phyloP scores from a whole-genome alignment of 2,329 filamentous ascomycete species.

The Penicillium olsonii region DNA sequence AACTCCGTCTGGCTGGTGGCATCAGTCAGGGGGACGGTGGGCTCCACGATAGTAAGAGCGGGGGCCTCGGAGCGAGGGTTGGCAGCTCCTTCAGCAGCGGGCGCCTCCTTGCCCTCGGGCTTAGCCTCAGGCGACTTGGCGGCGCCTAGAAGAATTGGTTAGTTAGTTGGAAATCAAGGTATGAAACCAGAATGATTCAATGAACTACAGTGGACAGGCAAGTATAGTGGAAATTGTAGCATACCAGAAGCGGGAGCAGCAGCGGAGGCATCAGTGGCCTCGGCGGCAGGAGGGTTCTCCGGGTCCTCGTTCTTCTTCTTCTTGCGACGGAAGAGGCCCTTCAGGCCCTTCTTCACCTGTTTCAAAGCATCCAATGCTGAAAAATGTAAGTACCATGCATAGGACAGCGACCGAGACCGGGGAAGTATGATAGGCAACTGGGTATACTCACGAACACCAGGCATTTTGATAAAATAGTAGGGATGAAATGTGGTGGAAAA shows the following conservation, averaged over 20 bases:
- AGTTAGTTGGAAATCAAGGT: no score
- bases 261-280: background rate
- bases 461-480: slow-evolving; percentile 3
- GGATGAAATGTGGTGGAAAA: background rate
- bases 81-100: no score
- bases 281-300: background rate
- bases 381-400: background rate
- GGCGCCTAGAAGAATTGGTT: no score
- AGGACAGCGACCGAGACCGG: background rate
- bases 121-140: no score
- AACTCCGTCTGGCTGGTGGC: background rate
- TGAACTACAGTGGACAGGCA: no score
- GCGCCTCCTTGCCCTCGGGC: no score
- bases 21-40: background rate
- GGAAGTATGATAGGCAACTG: background rate
- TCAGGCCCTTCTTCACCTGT: slow-evolving; percentile 12
- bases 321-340: slow-evolving; percentile 10
- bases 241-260: background rate
- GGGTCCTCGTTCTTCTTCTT: slow-evolving; percentile 9
- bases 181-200: no score
- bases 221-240: no score
- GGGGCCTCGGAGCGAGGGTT: background rate
- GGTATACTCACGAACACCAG: slow-evolving; percentile 11
- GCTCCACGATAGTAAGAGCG: background rate
- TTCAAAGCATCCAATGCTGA: slow-evolving; percentile 6